Evolutionary conservation across 306 rosid genomes (phyloP), one percentile per base, ranked within the genome.

Genomic region (Fragaria nilgerrensis): DNA sequence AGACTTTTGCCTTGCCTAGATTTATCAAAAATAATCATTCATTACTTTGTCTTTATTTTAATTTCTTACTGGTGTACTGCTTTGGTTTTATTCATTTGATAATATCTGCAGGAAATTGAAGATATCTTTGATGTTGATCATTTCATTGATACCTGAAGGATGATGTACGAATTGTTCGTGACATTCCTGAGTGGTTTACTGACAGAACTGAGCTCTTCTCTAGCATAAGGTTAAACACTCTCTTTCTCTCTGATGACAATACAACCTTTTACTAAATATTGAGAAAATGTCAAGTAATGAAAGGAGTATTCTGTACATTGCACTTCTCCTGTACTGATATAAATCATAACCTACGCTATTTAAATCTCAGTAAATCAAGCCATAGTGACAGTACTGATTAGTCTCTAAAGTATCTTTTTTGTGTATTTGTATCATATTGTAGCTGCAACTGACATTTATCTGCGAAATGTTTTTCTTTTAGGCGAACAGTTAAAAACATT

Each of bases 61-160:
- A 27, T 34, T 19, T 7, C 65, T 32, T 55, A n/a, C 9, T 17
- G 20, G 23, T 48, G 6, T 55, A 56, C 70, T 70, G 19, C 71
- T 55, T 84, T 74, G 55, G 27, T 72, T 44, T 36, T 64, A 49
- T 56, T 56, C 34, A 19, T 27, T 7, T 78, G 34, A 68, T 63
- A 70, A 80, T 78, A 55, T 59, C 75, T 89, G 85, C 98, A 96
- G 99, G 88, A 96, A 96, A 80, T 96, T 80, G 97, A 92, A 84
- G 98, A 96, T 79, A 96, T 96, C 82, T 96, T 96, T 87, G 96
- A 96, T 71, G 97, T 96, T 76, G 97, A 92, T 79, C 99, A 96
- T 88, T 96, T 96, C 86, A 96, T 96, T 85, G 95, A 88, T 96
- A 96, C 84, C 86, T 96, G 82, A 96, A 89, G 85, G 82, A 92